These are phyloP conservation scores for Talaromyces amestolkiae DNA, from an alignment of 2,329 filamentous ascomycete species.

Conservation along the genomic window DNA sequence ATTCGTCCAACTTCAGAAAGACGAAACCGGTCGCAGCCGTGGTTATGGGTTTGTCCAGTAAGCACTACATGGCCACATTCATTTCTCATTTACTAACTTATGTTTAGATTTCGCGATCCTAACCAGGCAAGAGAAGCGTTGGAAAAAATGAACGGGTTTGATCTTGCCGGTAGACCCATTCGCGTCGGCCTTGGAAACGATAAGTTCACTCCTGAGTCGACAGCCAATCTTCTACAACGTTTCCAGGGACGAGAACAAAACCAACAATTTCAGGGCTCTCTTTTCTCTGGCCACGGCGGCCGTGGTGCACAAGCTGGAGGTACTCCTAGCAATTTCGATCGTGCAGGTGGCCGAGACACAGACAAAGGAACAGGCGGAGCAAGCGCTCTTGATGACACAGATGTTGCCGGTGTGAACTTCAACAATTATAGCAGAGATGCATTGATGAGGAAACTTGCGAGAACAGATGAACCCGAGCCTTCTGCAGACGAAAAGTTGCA, in stretches of 20 bases:
- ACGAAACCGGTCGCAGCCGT: slow-evolving; percentile 83
- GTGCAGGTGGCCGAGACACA: slow-evolving; percentile 80
- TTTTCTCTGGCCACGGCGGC: slow-evolving; percentile 85
- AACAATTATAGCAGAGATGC: slow-evolving; percentile 98
- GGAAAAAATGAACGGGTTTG: slow-evolving; percentile 99
- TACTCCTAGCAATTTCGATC: slow-evolving; percentile 73
- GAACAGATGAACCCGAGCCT: slow-evolving; percentile 76
- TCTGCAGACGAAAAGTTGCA: slow-evolving; percentile 65
- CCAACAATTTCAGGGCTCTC: slow-evolving; percentile 74
- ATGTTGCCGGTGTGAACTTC: slow-evolving; percentile 98
- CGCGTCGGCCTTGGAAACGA: slow-evolving; percentile 99
- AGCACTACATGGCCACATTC: slow-evolving; percentile 41
- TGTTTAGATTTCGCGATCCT: slow-evolving; percentile 76
- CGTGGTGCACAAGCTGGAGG: slow-evolving; percentile 79
- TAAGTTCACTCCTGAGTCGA: slow-evolving; percentile 98
- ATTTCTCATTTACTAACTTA: slow-evolving; percentile 25
- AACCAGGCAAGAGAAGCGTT: slow-evolving; percentile 88
- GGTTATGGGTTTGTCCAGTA: slow-evolving; percentile 99
- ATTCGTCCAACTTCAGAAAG: slow-evolving; percentile 96
- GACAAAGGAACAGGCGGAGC: slow-evolving; percentile 85
- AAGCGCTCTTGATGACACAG: slow-evolving; percentile 93
- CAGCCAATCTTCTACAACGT: slow-evolving; percentile 85
- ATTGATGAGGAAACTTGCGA: slow-evolving; percentile 96
- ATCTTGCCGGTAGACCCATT: slow-evolving; percentile 93
- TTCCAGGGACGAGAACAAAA: slow-evolving; percentile 73